phyloP scores from a whole-genome alignment of 306 rosid genomes.

The Lathyrus aphaca region DNA sequence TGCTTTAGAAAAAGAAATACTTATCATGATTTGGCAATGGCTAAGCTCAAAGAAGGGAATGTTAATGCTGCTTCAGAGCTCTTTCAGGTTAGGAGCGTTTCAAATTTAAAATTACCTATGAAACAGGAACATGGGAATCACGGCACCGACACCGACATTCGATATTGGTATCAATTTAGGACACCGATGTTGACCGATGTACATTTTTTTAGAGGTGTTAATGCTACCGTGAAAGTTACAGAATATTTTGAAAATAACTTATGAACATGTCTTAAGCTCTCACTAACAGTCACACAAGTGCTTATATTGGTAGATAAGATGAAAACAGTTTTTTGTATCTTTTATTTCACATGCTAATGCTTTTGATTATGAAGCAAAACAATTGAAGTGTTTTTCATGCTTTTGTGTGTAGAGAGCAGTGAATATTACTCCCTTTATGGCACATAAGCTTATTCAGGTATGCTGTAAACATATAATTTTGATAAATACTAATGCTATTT shows the following conservation, averaged over 20 bases:
- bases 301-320: neutral
- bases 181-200: too few species aligned
- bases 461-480: slow-evolving; percentile 21
- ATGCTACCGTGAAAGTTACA: too few species aligned
- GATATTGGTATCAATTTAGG: too few species aligned
- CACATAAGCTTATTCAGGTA: slow-evolving; percentile 80
- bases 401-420: slow-evolving; percentile 71
- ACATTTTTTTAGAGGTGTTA: too few species aligned
- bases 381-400: slow-evolving; percentile 13
- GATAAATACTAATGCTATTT: slow-evolving; percentile 19
- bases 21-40: slow-evolving; percentile 75
- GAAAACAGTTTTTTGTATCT: neutral
- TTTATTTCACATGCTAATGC: slow-evolving; percentile 25
- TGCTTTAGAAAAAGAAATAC: slow-evolving; percentile 60
- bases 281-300: neutral
- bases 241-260: too few species aligned
- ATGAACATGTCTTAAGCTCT: neutral
- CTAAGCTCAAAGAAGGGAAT: slow-evolving; percentile 75
- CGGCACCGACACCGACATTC: too few species aligned
- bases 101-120: too few species aligned
- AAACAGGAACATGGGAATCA: too few species aligned
- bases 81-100: slow-evolving; percentile 65
- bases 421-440: slow-evolving; percentile 75
- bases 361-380: slow-evolving; percentile 20
- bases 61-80: slow-evolving; percentile 75